A percentile compares a stretch with the other conserved stretches of the same genome.
Evolutionary conservation across 78 protist species (phyloP).

Genomic region (Emiliania huxleyi): DNA sequence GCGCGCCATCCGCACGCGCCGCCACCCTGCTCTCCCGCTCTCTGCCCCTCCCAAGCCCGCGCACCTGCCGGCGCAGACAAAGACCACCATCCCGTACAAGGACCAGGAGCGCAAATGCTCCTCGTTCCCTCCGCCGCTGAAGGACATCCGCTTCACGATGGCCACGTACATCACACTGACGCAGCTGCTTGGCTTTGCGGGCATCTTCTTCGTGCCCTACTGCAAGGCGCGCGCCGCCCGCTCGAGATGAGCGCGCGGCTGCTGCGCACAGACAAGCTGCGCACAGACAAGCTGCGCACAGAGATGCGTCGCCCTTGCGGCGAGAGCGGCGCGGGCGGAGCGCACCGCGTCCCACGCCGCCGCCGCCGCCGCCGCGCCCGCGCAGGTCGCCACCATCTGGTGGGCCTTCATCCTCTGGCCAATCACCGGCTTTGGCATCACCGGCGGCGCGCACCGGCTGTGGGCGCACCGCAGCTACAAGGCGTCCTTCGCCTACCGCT

Average conservation of each 20-base stretch:
- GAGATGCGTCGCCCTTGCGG: no score
- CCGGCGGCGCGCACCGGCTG: slow-evolving; percentile 56
- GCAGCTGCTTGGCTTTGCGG: not conserved
- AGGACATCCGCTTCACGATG: not conserved
- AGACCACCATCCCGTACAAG: not conserved
- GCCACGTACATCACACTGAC: slow-evolving; percentile 14
- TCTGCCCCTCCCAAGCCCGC: no score
- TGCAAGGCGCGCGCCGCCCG: no score
- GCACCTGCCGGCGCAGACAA: not conserved
- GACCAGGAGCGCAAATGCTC: not conserved
- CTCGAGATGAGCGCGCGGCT: no score
- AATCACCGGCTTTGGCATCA: slow-evolving; percentile 45
- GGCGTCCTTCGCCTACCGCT: not conserved
- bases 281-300: no score
- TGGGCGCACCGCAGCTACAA: slow-evolving; percentile 51
- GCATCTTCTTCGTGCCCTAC: not conserved
- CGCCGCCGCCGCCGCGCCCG: not conserved
- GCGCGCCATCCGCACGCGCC: not conserved
- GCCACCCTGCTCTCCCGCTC: no score
- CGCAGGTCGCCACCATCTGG: not conserved
- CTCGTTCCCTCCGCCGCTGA: not conserved
- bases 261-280: no score
- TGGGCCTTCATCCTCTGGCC: slow-evolving; percentile 30
- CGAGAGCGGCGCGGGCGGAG: no score
- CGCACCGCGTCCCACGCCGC: no score